phyloP scores from a whole-genome alignment of 768 basidiomycete genomes.

The Lactifluus echinatus region DNA sequence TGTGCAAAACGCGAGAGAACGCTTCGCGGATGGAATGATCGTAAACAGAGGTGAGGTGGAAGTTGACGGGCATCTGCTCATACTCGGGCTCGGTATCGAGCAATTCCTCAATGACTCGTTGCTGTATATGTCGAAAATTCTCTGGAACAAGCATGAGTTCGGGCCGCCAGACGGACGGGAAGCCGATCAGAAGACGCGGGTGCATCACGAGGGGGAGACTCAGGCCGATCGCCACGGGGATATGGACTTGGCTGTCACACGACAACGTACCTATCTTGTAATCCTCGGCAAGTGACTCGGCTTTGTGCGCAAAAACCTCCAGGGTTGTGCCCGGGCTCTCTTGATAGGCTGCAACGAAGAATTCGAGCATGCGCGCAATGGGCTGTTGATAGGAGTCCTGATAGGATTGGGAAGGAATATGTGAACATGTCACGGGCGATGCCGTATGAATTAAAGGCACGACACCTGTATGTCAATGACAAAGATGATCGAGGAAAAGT shows the following conservation, averaged over 20 bases:
- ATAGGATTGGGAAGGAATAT: background rate
- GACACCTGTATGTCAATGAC: conserved; percentile 91
- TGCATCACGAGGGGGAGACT: background rate
- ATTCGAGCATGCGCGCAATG: conserved; percentile 72
- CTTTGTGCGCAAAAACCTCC: conserved; percentile 93
- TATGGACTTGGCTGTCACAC: conserved; percentile 6
- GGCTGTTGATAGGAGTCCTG: conserved; percentile 82
- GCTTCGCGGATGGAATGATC: conserved; percentile 90
- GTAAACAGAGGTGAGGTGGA: conserved; percentile 88
- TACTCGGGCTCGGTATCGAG: conserved; percentile 68
- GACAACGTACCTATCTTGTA: conserved; percentile 68
- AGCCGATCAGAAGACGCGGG: background rate
- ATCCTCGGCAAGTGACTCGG: conserved; percentile 84
- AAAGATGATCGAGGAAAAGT: conserved; percentile 82
- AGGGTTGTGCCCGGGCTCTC: conserved; percentile 71
- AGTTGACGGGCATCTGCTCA: conserved; percentile 72
- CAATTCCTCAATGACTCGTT: conserved; percentile 76
- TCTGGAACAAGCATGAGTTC: conserved; percentile 38
- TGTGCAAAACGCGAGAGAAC: conserved; percentile 84
- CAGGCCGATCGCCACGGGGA: background rate
- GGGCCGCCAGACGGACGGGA: background rate
- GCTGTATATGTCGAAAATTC: conserved; percentile 85
- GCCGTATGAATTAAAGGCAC: conserved; percentile 9
- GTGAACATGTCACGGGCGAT: background rate
- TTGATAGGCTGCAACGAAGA: conserved; percentile 68